phyloP scores from a whole-genome alignment of 352 stramenopile genomes.

The Phytophthora cactorum region DNA sequence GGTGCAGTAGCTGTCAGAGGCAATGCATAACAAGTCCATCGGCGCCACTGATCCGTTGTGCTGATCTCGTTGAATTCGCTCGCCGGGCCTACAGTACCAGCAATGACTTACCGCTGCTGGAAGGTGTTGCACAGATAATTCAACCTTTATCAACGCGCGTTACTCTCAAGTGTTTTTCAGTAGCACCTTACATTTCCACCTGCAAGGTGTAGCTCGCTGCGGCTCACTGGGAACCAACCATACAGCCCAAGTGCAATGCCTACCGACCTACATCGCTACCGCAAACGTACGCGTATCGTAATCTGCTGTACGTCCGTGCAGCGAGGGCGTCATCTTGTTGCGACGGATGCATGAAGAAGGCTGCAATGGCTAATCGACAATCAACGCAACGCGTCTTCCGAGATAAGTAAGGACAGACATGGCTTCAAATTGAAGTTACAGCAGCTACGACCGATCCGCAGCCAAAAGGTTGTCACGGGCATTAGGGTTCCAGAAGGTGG shows the following conservation, averaged over 20 bases:
- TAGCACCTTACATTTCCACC: background rate
- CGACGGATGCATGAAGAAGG: background rate
- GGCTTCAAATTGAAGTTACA: constrained; percentile 24
- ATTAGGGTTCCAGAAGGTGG: constrained; percentile 18
- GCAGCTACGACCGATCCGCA: background rate
- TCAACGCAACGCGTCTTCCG: too few species aligned
- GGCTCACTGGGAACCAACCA: background rate
- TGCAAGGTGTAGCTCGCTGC: background rate
- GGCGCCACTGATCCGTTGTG: background rate
- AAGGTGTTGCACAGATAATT: background rate
- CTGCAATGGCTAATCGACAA: background rate
- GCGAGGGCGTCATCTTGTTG: background rate
- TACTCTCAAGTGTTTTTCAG: too few species aligned
- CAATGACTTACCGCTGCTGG: too few species aligned
- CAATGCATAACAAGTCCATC: constrained; percentile 1
- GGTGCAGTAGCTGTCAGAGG: constrained; percentile 1
- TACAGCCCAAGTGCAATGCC: background rate
- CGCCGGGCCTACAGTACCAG: too few species aligned
- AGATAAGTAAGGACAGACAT: constrained; percentile 3
- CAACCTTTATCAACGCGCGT: background rate
- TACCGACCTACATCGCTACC: constrained; percentile 10
- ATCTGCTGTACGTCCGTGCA: background rate
- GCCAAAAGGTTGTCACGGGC: constrained; percentile 8
- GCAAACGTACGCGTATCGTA: constrained; percentile 3
- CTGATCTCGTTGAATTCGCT: constrained; percentile 12